A percentile compares a stretch with the other conserved stretches of the same genome.
Conservation (phyloP, 2,329 filamentous ascomycete genomes). For the Epichloe coenophiala region DNA sequence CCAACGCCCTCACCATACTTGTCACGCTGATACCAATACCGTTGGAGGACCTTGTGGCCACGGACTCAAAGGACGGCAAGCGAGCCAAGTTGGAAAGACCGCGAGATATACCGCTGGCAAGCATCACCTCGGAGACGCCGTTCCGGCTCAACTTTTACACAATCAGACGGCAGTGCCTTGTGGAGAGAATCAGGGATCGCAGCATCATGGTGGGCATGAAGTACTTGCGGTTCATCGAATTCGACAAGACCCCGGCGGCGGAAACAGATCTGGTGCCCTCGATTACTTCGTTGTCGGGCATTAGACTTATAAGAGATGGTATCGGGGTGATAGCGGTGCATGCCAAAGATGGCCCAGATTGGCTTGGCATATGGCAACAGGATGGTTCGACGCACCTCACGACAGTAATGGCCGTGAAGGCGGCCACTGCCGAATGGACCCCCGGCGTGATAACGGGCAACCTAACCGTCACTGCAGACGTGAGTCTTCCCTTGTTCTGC, state of each 20-base stretch:
- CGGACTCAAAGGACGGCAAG: neutral
- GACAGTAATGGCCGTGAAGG: neutral
- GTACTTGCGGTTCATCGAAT: constrained; percentile 5
- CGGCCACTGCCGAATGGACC: constrained; percentile 3
- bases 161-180: constrained; percentile 1
- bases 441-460: neutral
- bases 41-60: constrained; percentile 1
- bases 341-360: constrained; percentile 4
- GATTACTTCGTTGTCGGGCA: neutral
- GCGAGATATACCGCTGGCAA: neutral
- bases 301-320: constrained; percentile 4
- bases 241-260: neutral
- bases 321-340: constrained; percentile 5
- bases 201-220: constrained; percentile 2
- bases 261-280: neutral
- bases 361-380: constrained; percentile 6
- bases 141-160: constrained; percentile 6
- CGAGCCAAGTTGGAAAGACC: constrained; percentile 1
- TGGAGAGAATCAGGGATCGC: neutral
- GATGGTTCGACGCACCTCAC: neutral
- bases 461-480: constrained; percentile 3
- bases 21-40: constrained; percentile 5
- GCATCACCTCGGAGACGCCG: neutral
- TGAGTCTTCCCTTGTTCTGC: constrained; percentile 2
- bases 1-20: constrained; percentile 6